These are phyloP conservation scores for Lotus japonicus DNA, from an alignment of 306 rosid genomes.

Conservation along the genomic window DNA sequence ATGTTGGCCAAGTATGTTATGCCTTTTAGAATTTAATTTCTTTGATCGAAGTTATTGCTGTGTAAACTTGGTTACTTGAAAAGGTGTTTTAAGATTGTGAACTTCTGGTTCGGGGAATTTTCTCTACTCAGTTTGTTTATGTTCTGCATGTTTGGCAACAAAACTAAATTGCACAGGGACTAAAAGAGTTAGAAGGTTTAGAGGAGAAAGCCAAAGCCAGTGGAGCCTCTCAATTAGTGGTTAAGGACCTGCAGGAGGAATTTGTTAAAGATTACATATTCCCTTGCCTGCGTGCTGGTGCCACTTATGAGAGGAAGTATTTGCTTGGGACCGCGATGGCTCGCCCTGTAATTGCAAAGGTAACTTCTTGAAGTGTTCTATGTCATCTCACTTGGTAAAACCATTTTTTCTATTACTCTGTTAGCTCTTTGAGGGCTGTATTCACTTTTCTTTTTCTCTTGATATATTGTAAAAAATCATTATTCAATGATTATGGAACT, in stretches of 20 bases:
- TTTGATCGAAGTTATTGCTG: background rate
- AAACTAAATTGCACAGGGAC: conserved; percentile 44
- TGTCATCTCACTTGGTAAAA: background rate
- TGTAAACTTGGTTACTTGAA: background rate
- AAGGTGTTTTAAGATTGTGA: background rate
- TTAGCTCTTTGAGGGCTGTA: too few species aligned
- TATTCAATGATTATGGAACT: background rate
- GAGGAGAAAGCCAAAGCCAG: conserved; percentile 90
- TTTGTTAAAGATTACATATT: conserved; percentile 76
- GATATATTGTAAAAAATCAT: background rate
- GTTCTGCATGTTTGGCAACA: background rate
- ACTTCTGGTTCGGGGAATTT: background rate
- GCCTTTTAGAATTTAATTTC: background rate
- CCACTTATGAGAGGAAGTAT: conserved; percentile 90
- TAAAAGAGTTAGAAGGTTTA: conserved; percentile 81
- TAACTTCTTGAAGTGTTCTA: conserved; percentile 4
- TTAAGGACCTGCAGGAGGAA: conserved; percentile 78
- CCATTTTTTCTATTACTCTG: background rate
- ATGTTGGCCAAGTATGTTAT: conserved; percentile 86
- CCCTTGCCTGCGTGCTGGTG: conserved; percentile 94
- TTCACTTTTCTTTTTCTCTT: too few species aligned
- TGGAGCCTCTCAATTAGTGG: conserved; percentile 91
- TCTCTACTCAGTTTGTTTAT: background rate
- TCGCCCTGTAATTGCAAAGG: conserved; percentile 79
- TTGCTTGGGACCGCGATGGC: conserved; percentile 99